Evolutionary conservation across 371 early-diverging fungal species (phyloP).

Genomic region (Mortierella sp.): DNA sequence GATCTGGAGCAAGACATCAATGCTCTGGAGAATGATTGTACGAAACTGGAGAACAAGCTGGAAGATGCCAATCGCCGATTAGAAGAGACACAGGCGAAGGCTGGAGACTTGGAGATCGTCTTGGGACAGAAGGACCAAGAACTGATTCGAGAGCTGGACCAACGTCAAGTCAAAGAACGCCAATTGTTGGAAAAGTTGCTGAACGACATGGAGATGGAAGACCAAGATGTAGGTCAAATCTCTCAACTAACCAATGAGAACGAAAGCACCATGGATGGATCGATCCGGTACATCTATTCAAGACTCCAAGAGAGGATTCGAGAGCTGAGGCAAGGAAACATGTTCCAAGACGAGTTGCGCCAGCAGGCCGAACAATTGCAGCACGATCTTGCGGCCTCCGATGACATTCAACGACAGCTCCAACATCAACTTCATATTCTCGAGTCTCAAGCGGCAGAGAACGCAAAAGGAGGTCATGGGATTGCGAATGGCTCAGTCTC

Average conservation of each 20-base stretch:
- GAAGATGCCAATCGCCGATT: slow-evolving; percentile 13
- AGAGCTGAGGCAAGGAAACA: slow-evolving; percentile 9
- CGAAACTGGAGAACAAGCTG: slow-evolving; percentile 10
- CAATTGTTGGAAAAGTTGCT: slow-evolving; percentile 15
- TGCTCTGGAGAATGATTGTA: slow-evolving; percentile 21
- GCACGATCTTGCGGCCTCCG: slow-evolving; percentile 13
- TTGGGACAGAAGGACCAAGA: slow-evolving; percentile 18
- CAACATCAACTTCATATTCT: slow-evolving; percentile 19
- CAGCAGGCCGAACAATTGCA: slow-evolving; percentile 23
- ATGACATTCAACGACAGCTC: slow-evolving; percentile 18
- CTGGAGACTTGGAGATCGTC: slow-evolving; percentile 12
- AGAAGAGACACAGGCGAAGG: slow-evolving; percentile 14
- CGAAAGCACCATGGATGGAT: slow-evolving; percentile 8
- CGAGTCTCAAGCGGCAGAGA: not conserved
- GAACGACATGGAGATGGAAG: slow-evolving; percentile 12
- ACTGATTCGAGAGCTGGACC: slow-evolving; percentile 17
- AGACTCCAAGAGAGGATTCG: slow-evolving; percentile 19
- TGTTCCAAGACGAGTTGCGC: slow-evolving; percentile 22
- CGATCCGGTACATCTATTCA: slow-evolving; percentile 5
- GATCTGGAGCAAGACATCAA: slow-evolving; percentile 33
- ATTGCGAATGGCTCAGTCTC: not conserved
- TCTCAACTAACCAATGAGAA: not conserved
- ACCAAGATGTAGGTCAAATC: not conserved
- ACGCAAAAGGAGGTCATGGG: not conserved
- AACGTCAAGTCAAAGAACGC: slow-evolving; percentile 8